A percentile compares a stretch with the other conserved stretches of the same genome.
Conservation (phyloP, 768 basidiomycete species). For the Collybia sp. region DNA sequence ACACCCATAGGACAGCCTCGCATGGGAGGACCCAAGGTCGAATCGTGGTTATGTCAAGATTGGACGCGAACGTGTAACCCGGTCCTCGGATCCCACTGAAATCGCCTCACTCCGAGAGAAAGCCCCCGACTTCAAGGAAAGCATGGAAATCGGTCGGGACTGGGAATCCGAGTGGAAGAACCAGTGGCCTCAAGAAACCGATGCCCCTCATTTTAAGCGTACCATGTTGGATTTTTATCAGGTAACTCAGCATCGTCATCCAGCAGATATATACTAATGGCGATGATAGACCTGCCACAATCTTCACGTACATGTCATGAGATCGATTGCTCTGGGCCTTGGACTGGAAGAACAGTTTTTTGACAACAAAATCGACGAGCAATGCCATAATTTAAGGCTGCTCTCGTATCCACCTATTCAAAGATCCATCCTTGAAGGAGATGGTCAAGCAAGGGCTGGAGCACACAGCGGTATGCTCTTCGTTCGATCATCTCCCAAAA, state of each 20-base stretch:
- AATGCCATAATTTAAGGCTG: slow-evolving; percentile 77
- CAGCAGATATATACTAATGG: not conserved
- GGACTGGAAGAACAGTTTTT: slow-evolving; percentile 72
- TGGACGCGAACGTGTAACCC: slow-evolving; percentile 81
- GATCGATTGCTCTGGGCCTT: slow-evolving; percentile 80
- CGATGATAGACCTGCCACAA: slow-evolving; percentile 61
- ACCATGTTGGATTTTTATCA: slow-evolving; percentile 77
- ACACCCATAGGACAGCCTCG: slow-evolving; percentile 45
- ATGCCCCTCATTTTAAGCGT: slow-evolving; percentile 62
- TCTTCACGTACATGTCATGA: slow-evolving; percentile 74
- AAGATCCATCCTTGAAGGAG: slow-evolving; percentile 45
- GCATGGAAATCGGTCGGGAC: slow-evolving; percentile 87
- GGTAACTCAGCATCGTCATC: slow-evolving; percentile 20
- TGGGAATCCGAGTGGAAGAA: slow-evolving; percentile 78
- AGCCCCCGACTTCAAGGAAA: slow-evolving; percentile 80
- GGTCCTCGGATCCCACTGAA: slow-evolving; percentile 63
- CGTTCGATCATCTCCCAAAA: not conserved
- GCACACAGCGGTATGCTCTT: slow-evolving; percentile 62
- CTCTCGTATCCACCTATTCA: slow-evolving; percentile 80
- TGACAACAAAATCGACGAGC: slow-evolving; percentile 67
- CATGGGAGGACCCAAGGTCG: slow-evolving; percentile 82
- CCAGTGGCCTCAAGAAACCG: slow-evolving; percentile 66
- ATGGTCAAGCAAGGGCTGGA: slow-evolving; percentile 77
- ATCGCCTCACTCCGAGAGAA: slow-evolving; percentile 69
- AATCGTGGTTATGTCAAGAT: slow-evolving; percentile 82